Percentiles rank a stretch among this genome's conserved stretches.
These are phyloP conservation scores for Zymoseptoria brevis DNA, from an alignment of 2,329 filamentous ascomycete genomes.

Conservation along the genomic window DNA sequence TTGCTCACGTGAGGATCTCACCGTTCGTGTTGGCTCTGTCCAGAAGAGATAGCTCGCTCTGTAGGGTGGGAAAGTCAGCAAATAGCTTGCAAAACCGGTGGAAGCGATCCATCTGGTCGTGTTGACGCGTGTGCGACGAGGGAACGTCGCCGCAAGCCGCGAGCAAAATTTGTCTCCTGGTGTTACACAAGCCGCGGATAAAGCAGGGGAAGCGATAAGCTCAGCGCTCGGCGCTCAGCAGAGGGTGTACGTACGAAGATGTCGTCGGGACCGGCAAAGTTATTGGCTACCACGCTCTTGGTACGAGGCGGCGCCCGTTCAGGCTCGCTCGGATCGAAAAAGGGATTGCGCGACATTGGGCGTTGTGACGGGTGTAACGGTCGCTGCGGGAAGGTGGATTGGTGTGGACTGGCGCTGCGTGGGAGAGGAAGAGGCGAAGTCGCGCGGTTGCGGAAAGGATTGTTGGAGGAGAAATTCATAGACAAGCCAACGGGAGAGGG, in stretches of 20 bases:
- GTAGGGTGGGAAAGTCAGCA: constrained; percentile 35
- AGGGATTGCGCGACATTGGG: constrained; percentile 64
- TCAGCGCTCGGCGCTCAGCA: constrained; percentile 1
- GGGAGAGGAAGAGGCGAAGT: constrained; percentile 37
- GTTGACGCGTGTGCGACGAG: neutral
- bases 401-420: constrained; percentile 20
- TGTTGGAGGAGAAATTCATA: constrained; percentile 64
- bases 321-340: constrained; percentile 45
- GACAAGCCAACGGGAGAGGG: constrained; percentile 48
- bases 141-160: neutral
- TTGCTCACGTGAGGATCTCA: constrained; percentile 8
- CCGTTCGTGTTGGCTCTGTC: constrained; percentile 44
- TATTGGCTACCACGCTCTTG: constrained; percentile 23
- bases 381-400: constrained; percentile 3
- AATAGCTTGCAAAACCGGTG: constrained; percentile 33
- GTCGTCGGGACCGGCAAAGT: constrained; percentile 53
- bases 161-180: constrained; percentile 9
- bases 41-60: constrained; percentile 63
- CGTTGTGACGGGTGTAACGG: constrained; percentile 40
- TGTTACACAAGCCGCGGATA: constrained; percentile 15
- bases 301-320: constrained; percentile 4
- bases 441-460: constrained; percentile 69
- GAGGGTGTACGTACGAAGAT: constrained; percentile 60
- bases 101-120: constrained; percentile 33
- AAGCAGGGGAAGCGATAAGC: constrained; percentile 10